Evolutionary conservation across 768 basidiomycete genomes (phyloP).

Genomic region (Dacryopinax primogenitus): DNA sequence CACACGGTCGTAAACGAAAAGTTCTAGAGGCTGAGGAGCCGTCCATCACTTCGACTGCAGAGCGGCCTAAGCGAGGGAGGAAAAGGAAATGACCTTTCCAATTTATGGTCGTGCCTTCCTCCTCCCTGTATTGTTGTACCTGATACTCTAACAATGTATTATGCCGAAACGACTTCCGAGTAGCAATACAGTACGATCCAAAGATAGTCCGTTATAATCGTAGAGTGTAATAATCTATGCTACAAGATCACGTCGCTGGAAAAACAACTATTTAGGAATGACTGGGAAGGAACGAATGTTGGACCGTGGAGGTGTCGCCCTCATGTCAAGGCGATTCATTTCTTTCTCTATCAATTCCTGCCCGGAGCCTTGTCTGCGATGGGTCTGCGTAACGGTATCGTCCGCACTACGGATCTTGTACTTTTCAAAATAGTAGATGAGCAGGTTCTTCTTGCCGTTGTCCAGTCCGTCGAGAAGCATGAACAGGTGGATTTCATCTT

Average conservation of each 20-base stretch:
- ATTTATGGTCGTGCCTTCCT: not conserved
- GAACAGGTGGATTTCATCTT: conserved; percentile 74
- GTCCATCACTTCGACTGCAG: too few species aligned
- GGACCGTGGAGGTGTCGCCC: not conserved
- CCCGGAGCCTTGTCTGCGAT: not conserved
- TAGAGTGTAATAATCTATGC: not conserved
- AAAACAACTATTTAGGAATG: not conserved
- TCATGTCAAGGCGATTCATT: conserved; percentile 5
- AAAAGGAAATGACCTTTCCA: not conserved
- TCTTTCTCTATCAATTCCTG: conserved; percentile 10
- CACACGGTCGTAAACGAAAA: too few species aligned
- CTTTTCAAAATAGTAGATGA: conserved; percentile 83
- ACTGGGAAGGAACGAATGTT: not conserved
- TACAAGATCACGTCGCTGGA: not conserved
- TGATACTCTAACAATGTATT: not conserved
- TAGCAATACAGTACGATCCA: not conserved
- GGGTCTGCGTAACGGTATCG: conserved; percentile 20
- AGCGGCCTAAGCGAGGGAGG: not conserved
- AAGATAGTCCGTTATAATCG: not conserved
- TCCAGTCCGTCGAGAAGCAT: conserved; percentile 65
- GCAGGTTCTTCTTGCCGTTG: conserved; percentile 81
- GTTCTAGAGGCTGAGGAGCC: too few species aligned
- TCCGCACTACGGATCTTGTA: conserved; percentile 52
- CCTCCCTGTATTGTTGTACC: not conserved
- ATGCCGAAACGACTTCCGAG: not conserved